A percentile compares a stretch with the other conserved stretches of the same genome.
phyloP scores from a whole-genome alignment of 805 yeast genomes.

The Lipomyces oligophaga region DNA sequence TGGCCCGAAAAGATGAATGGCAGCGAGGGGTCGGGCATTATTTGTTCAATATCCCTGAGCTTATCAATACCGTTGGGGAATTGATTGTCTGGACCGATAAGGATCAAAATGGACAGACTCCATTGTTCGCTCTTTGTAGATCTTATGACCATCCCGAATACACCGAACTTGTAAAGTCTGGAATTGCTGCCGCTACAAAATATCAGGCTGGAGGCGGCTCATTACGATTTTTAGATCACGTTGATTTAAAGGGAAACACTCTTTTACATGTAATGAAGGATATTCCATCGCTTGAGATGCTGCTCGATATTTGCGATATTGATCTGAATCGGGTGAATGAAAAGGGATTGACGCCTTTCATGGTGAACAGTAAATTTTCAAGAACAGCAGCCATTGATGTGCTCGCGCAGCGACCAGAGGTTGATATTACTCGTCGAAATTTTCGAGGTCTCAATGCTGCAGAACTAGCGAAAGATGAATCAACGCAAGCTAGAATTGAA shows the following conservation, averaged over 20 bases:
- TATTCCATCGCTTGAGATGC: conserved; percentile 40
- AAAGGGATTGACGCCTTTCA: conserved; percentile 63
- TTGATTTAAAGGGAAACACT: conserved; percentile 70
- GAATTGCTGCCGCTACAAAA: conserved; percentile 38
- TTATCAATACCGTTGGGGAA: conserved; percentile 54
- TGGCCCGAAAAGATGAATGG: conserved; percentile 49
- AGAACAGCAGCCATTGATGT: conserved; percentile 55
- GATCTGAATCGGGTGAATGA: conserved; percentile 60
- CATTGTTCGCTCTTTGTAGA: conserved; percentile 68
- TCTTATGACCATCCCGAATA: conserved; percentile 77
- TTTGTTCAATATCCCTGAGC: conserved; percentile 52
- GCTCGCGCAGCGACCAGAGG: conserved; percentile 48
- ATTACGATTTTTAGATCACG: conserved; percentile 50
- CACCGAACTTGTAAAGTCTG: conserved; percentile 44
- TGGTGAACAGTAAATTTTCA: conserved; percentile 65
- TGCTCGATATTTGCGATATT: conserved; percentile 42
- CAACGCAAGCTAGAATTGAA: conserved; percentile 30
- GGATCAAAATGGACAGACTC: conserved; percentile 70
- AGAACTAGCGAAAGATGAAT: conserved; percentile 37
- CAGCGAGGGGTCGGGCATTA: conserved; percentile 72
- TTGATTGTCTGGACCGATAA: conserved; percentile 64
- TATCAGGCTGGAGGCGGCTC: conserved; percentile 23
- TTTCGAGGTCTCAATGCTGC: conserved; percentile 35
- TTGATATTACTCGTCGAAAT: conserved; percentile 43
- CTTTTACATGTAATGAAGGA: conserved; percentile 66